Base-by-base conservation (phyloP, 345 rosid genomes). In the Melaleuca quinquenervia region DNA sequence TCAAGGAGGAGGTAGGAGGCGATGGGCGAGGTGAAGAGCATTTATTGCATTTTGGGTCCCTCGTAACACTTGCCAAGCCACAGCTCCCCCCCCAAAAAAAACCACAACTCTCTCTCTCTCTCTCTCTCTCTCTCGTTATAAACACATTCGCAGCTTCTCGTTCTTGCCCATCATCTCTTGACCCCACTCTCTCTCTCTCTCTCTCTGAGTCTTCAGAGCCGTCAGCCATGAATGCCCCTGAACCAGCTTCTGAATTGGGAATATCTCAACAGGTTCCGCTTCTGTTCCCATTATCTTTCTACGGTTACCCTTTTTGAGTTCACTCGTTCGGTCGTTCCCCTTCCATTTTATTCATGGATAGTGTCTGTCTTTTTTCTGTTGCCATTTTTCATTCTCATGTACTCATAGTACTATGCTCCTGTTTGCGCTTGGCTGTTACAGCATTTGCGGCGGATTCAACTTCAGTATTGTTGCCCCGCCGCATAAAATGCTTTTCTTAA, bases 161-260 rank as follows among this genome's bases (percentile, higher is more conserved):
- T 32, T 18, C 78, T 70, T 36, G 24, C 18, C 78, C 78, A 74
- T 82, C 60, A 76, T 88, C 87, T 87, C 84, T 88, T 86, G 80
- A 86, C 6, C 85, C 74, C 45, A 52, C 86, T 58, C 53, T 48
- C 74, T 27, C 82, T 13, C 8, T 78, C 87, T 56, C 84, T 27
- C 88, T 84, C 89, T 82, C 50, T 60, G 36, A 55, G 12, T 62
- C 85, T 26, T 50, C 78, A 84, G 21, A 56, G 32, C 26, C 50
- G 27, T 52, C 58, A 87, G 88, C 88, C 90, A 94, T 93, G 96
- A 89, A 85, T 91, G 92, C 90, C 52, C 87, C 94, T 60, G 91
- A 86, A 49, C 89, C 87, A 64, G 83, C 76, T 74, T 70, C 88
- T 80, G 96, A 94, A 87, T 91, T 88, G 58, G 95, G 95, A 84